phyloP scores from a whole-genome alignment of 148 eudicot genomes.

The Vaccinium myrtillus region DNA sequence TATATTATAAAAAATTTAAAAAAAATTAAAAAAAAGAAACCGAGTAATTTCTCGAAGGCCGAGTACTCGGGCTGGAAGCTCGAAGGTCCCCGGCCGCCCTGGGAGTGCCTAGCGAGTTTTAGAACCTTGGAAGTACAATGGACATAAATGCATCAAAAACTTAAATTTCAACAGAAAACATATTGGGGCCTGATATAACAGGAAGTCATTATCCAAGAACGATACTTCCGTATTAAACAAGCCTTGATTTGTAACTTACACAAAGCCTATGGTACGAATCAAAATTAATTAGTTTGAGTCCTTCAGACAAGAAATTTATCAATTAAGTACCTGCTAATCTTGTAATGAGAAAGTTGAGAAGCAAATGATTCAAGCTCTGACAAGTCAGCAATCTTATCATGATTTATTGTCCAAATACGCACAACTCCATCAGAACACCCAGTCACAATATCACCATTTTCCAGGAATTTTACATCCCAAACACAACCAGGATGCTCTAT shows the following conservation, averaged over 20 bases:
- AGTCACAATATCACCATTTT: slow-evolving; percentile 86
- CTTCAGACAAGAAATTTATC: neutral
- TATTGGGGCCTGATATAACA: neutral
- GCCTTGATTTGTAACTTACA: neutral
- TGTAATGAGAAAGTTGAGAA: slow-evolving; percentile 70
- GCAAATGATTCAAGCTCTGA: slow-evolving; percentile 55
- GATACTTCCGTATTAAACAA: neutral
- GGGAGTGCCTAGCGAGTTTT: no score
- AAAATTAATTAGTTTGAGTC: neutral
- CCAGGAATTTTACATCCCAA: slow-evolving; percentile 97
- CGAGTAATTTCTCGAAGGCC: no score
- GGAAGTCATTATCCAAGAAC: neutral
- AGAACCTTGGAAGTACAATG: neutral
- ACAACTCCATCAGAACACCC: slow-evolving; percentile 94
- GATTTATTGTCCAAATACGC: slow-evolving; percentile 78
- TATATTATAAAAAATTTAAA: no score
- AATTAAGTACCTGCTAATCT: slow-evolving; percentile 66
- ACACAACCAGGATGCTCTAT: slow-evolving; percentile 99
- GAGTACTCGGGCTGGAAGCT: no score
- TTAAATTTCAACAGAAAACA: neutral
- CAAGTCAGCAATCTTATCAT: slow-evolving; percentile 67
- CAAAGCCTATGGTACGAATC: neutral
- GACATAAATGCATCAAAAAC: neutral
- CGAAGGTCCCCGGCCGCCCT: no score
- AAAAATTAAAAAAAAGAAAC: no score